Evolutionary conservation across 345 rosid genomes (phyloP).

Genomic region (Clausena lansium): DNA sequence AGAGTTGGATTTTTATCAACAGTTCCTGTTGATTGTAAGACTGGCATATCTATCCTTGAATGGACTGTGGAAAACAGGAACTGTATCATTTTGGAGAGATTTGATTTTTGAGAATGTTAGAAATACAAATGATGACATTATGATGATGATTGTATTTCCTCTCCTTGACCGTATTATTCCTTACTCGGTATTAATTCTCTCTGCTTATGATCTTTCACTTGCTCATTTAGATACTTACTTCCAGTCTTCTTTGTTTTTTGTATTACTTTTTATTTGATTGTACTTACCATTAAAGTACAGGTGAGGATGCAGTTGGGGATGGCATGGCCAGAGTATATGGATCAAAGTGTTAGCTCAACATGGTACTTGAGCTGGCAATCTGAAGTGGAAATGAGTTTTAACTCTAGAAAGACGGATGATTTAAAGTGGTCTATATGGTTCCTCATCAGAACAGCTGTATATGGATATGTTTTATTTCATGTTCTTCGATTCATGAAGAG

Average conservation of each 20-base stretch:
- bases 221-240: slow-evolving; percentile 1
- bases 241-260: neutral
- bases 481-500: slow-evolving; percentile 64
- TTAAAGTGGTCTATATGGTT: slow-evolving; percentile 70
- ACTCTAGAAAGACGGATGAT: slow-evolving; percentile 56
- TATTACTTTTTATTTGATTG: slow-evolving; percentile 2
- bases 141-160: slow-evolving; percentile 65
- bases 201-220: slow-evolving; percentile 7
- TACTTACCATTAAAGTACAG: slow-evolving; percentile 34
- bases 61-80: slow-evolving; percentile 52
- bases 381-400: slow-evolving; percentile 66
- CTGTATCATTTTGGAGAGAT: slow-evolving; percentile 46
- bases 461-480: slow-evolving; percentile 64
- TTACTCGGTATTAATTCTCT: slow-evolving; percentile 57
- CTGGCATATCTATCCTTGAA: slow-evolving; percentile 49
- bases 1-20: slow-evolving; percentile 74
- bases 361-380: slow-evolving; percentile 91
- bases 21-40: slow-evolving; percentile 60
- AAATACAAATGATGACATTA: slow-evolving; percentile 70
- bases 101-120: slow-evolving; percentile 45
- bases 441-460: slow-evolving; percentile 49
- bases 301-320: slow-evolving; percentile 72
- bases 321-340: slow-evolving; percentile 91
- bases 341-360: slow-evolving; percentile 68
- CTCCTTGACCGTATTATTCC: slow-evolving; percentile 63